Evolutionary conservation across 2,329 filamentous ascomycete genomes (phyloP), one percentile per base, ranked within the genome.

Genomic region (Diaporthe vaccinii): DNA sequence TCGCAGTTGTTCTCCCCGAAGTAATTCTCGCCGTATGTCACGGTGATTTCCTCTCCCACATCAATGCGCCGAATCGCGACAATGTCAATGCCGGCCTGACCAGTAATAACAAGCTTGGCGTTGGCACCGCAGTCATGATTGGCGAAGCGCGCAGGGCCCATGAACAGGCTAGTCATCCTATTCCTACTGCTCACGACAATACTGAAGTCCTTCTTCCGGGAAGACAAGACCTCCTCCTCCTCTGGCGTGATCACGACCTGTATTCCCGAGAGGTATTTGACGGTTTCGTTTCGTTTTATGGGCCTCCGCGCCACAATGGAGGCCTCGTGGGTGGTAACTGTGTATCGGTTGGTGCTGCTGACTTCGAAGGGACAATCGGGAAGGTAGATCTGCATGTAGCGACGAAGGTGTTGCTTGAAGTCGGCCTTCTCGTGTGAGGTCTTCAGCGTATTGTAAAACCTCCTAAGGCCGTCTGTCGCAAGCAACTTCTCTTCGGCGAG

Each of bases 61-160:
- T 93, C 90, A 76, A 99, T 98, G 75, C 96, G 90, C 78, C 92
- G 91, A 46, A 92, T 91, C 3, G 97, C 95, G 68, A 98, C 91
- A 74, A 99, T 96, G 81, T 97, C 94, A 86, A 99, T 98, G 49
- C 95, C 95, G 75, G 96, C 92, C 74, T 93, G 91, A 61, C 95
- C 95, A 49, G 92, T 93, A 49, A 95, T 98, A 79, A 94, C 93
- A 59, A 99, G 89, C 81, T 93, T 91, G 12, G 96, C 96, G 85
- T 98, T 99, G 44, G 97, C 95, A 79, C 94, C 90, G 85, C 97
- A 99, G 83, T 99, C 97, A 84, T 99, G 97, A 82, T 99, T 99
- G 36, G 97, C 95, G 83, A 99, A 98, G 69, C 97, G 92, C 46
- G 97, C 97, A 10, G 97, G 97, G 0, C 97, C 97, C 82, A 99